Evolutionary conservation across 805 yeast species (phyloP).

Genomic region (Geotrichum ghanense): DNA sequence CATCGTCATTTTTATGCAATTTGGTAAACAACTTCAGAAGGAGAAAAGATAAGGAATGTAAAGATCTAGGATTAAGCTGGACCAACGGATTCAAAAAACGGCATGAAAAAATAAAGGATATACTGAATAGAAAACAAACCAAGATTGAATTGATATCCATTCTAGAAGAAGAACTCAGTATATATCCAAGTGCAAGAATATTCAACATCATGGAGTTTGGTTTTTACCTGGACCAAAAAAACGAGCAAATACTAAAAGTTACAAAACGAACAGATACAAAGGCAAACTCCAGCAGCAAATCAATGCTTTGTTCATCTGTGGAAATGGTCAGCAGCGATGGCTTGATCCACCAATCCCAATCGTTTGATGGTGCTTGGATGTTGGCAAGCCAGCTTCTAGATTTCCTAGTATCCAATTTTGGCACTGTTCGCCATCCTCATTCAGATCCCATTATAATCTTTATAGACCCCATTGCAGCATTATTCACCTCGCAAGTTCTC

Average conservation of each 20-base stretch:
- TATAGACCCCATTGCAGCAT: neutral
- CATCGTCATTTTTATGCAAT: neutral
- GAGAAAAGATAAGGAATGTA: neutral
- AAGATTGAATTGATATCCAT: neutral
- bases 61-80: neutral
- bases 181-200: neutral
- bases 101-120: neutral
- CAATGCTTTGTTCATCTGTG: neutral
- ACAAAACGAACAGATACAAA: neutral
- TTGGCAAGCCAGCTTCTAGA: neutral
- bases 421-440: neutral
- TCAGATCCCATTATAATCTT: neutral
- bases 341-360: neutral
- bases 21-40: neutral
- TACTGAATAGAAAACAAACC: neutral
- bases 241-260: neutral
- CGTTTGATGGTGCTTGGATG: neutral
- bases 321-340: neutral
- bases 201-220: neutral
- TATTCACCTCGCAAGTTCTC: neutral
- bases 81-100: neutral
- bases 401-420: neutral
- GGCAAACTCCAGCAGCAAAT: neutral
- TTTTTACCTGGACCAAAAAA: neutral
- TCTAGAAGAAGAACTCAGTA: neutral